Conservation (phyloP, 2,329 filamentous ascomycete species). For the Cladosporium austrohemisphaericum region DNA sequence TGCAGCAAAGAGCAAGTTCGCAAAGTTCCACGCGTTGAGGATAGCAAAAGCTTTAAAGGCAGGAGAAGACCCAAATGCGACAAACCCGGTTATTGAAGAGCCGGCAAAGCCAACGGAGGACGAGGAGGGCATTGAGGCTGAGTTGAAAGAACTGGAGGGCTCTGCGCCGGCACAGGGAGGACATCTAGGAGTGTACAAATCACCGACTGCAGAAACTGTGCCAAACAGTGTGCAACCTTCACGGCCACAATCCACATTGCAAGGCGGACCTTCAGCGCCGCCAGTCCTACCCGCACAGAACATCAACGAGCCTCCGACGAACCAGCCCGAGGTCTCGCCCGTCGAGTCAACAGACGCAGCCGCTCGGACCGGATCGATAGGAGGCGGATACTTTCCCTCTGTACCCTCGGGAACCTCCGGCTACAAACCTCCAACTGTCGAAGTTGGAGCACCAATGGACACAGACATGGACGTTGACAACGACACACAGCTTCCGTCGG, state of each 20-base stretch:
- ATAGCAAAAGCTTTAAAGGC: constrained; percentile 89
- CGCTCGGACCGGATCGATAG: constrained; percentile 46
- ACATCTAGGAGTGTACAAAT: constrained; percentile 28
- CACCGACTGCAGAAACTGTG: constrained; percentile 58
- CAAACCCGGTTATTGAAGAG: constrained; percentile 69
- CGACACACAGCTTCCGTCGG: constrained; percentile 17
- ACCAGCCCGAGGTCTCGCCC: constrained; percentile 47
- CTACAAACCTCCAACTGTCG: constrained; percentile 20
- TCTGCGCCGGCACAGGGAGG: constrained; percentile 8
- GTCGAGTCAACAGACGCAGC: constrained; percentile 34
- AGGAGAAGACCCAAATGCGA: constrained; percentile 85
- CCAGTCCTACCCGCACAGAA: constrained; percentile 45
- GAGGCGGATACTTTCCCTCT: constrained; percentile 57
- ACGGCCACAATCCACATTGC: constrained; percentile 24
- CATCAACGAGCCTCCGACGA: constrained; percentile 1
- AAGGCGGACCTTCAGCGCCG: constrained; percentile 29
- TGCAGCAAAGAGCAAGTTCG: constrained; percentile 85
- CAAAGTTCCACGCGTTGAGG: constrained; percentile 89
- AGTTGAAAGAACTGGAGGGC: constrained; percentile 27
- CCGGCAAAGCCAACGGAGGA: constrained; percentile 16
- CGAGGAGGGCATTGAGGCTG: constrained; percentile 28
- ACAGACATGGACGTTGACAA: constrained; percentile 17
- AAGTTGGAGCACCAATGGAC: constrained; percentile 18
- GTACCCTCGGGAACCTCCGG: constrained; percentile 46
- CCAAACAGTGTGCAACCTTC: constrained; percentile 54